phyloP scores from a whole-genome alignment of 305 asterid species.

The Ruellia speciosa region DNA sequence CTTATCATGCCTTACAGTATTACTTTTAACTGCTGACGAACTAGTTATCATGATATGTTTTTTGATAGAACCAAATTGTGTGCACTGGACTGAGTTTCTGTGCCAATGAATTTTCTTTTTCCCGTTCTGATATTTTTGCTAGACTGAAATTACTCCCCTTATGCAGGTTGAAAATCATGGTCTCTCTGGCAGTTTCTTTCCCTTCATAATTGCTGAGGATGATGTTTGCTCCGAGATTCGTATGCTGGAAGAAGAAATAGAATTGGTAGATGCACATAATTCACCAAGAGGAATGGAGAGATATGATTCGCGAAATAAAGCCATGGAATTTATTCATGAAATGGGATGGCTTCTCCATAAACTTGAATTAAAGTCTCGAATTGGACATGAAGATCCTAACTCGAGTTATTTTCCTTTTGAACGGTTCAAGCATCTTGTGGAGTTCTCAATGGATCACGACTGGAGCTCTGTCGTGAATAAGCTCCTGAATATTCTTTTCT shows the following conservation, averaged over 20 bases:
- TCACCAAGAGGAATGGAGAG: conserved; percentile 27
- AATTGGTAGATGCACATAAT: conserved; percentile 30
- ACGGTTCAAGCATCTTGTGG: conserved; percentile 59
- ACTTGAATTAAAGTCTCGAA: conserved; percentile 35
- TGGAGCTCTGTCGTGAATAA: conserved; percentile 63
- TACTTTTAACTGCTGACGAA: no score
- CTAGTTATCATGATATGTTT: no score
- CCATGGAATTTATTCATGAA: conserved; percentile 64
- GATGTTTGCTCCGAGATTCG: conserved; percentile 63
- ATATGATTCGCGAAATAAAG: conserved; percentile 33
- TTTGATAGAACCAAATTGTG: not conserved
- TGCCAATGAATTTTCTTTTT: not conserved
- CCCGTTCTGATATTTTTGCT: conserved; percentile 1
- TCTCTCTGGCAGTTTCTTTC: conserved; percentile 59
- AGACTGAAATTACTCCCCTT: conserved; percentile 16
- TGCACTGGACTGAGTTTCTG: not conserved
- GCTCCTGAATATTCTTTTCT: conserved; percentile 51
- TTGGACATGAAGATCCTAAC: conserved; percentile 32
- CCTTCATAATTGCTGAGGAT: conserved; percentile 67
- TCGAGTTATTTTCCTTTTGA: conserved; percentile 35
- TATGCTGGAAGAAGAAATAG: conserved; percentile 63
- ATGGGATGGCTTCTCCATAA: conserved; percentile 78
- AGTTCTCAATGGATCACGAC: conserved; percentile 58
- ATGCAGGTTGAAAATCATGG: conserved; percentile 67
- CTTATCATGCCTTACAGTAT: no score